Evolutionary conservation across 352 stramenopile genomes (phyloP), one percentile per base, ranked within the genome.

Genomic region (Aphanomyces euteiches): DNA sequence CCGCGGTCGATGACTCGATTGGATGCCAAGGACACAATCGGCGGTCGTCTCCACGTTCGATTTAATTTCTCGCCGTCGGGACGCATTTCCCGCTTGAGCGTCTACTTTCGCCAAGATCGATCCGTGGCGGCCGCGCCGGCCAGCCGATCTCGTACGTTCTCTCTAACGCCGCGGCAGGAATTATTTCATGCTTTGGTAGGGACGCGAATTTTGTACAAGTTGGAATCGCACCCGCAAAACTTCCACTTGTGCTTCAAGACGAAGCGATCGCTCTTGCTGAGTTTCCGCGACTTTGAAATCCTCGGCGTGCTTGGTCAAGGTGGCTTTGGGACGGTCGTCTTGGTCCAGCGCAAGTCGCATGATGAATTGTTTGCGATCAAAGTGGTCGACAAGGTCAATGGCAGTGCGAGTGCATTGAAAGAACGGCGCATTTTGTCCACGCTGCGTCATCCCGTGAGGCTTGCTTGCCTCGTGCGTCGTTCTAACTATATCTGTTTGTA

Each of bases 181-280:
- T 58, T 21, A 57, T 34, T 36, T 58, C 7, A 36, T 19, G 50
- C 8, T 58, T 17, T 58, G 28, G 15, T 61, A 61, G 54, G 54
- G 1, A 39, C 28, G 28, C 64, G 64, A 39, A 47, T 45, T n/a
- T 37, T 70, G 39, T 70, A 70, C 64, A 70, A 59, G 45, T 77
- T 93, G 63, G 84, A 85, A 10, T 84, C 90, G 60, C 85, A 95
- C 67, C 71, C 87, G 0, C 73, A 81, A 47, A 92, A 85, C 59
- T 93, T 95, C 73, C 82, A 95, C 74, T 83, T 92, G 75, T 90
- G 85, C 66, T 90, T 78, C 64, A 74, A 93, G 5, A 86, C 87
- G 7, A 95, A 95, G 77, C 84, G 87, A 5, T 92, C 85, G 50
- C 74, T 95, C 28, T 81, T 87, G 60, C 72, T 95, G 41, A 92